Conservation (phyloP, 371 early-diverging fungal genomes). For the Amoeboaphelidium protococcarum region DNA sequence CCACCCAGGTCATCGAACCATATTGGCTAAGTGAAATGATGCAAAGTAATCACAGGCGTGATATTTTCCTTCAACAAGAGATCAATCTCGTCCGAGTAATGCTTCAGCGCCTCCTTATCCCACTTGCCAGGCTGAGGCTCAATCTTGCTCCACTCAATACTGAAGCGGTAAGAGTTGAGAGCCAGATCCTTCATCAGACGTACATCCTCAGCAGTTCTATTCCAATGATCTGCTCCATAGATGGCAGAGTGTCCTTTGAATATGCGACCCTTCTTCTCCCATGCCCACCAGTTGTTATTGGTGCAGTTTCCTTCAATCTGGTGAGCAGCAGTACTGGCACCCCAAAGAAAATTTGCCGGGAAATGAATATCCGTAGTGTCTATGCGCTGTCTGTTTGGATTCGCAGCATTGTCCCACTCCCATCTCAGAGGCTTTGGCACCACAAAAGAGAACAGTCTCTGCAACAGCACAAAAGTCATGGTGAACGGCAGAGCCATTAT, state of each 20-base stretch:
- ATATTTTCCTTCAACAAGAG: slow-evolving; percentile 9
- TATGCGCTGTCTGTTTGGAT: not conserved
- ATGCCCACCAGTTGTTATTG: not conserved
- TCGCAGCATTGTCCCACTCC: not conserved
- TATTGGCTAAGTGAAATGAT: slow-evolving; percentile 3
- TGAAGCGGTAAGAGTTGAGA: slow-evolving; percentile 11
- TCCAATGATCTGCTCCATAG: not conserved
- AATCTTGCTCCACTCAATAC: slow-evolving; percentile 12
- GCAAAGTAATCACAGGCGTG: slow-evolving; percentile 10
- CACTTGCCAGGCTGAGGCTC: slow-evolving; percentile 6
- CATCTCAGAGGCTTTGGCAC: not conserved
- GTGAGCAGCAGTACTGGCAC: slow-evolving; percentile 7
- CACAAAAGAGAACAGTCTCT: no score
- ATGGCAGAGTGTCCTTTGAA: not conserved
- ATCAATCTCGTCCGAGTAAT: slow-evolving; percentile 10
- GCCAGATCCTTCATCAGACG: not conserved
- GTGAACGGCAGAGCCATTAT: no score
- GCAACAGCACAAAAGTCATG: no score
- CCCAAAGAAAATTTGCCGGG: slow-evolving; percentile 2
- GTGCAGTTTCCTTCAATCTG: slow-evolving; percentile 9
- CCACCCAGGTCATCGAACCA: slow-evolving; percentile 7
- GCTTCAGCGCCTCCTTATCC: slow-evolving; percentile 5
- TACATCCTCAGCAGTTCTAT: not conserved
- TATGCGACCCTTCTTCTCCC: not conserved
- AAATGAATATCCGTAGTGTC: not conserved